Evolutionary conservation across 139 green algal genomes (phyloP).

Genomic region (Volvox africanus): DNA sequence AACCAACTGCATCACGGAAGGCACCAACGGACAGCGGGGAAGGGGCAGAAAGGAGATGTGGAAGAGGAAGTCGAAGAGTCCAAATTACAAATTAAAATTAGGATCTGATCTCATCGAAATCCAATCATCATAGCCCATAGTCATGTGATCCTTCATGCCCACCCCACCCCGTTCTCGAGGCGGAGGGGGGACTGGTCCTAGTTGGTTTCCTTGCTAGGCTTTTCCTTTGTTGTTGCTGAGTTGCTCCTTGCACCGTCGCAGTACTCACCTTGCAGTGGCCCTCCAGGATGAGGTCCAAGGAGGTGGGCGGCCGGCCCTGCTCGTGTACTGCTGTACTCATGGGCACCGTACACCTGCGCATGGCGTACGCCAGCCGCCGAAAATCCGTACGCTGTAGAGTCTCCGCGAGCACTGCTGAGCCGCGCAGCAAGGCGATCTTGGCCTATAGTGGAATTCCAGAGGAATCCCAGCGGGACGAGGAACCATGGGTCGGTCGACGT

Average conservation of each 20-base stretch:
- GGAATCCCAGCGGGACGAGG: too few species aligned
- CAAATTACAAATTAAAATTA: too few species aligned
- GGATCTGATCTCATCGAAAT: too few species aligned
- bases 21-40: not conserved
- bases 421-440: slow-evolving; percentile 38
- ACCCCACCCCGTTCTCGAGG: too few species aligned
- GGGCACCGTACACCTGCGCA: slow-evolving; percentile 4
- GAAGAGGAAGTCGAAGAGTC: too few species aligned
- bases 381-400: slow-evolving; percentile 46
- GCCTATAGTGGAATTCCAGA: not conserved
- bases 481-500: too few species aligned
- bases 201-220: too few species aligned
- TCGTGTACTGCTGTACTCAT: slow-evolving; percentile 47
- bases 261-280: slow-evolving; percentile 54
- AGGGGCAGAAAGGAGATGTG: not conserved
- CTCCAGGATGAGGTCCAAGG: slow-evolving; percentile 59
- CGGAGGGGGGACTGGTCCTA: too few species aligned
- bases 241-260: not conserved
- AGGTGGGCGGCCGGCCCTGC: slow-evolving; percentile 37
- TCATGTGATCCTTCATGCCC: too few species aligned
- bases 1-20: not conserved
- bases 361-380: slow-evolving; percentile 53
- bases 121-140: too few species aligned
- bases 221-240: too few species aligned
- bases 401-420: slow-evolving; percentile 19